Base-by-base conservation (phyloP, 2,329 filamentous ascomycete genomes). In the Colletotrichum cuscutae region DNA sequence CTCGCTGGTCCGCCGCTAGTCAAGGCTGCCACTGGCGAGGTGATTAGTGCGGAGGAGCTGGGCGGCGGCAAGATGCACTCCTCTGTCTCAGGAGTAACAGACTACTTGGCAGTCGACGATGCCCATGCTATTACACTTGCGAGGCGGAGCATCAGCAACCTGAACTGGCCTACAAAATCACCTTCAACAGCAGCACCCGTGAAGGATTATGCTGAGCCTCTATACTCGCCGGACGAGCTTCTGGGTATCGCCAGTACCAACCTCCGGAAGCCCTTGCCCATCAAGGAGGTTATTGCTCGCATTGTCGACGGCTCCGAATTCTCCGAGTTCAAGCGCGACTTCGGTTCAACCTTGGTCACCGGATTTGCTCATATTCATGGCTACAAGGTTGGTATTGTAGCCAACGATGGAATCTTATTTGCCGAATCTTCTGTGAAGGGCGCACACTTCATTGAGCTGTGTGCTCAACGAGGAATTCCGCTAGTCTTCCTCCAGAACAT, bases 401-500 rank as follows among this genome's bases (percentile, higher is more conserved):
- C 96, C 75, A 98, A 98, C 86, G 97, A 98, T 78, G 97, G 97
- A 67, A 98, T 98, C 77, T 88, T 99, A 7, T 97, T 98, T 86
- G 95, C 94, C 68, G 91, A 95, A 64, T 95, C 94, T 11, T 92
- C 95, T 9, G 88, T 98, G 74, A 99, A 99, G 84, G 97, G 95
- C 46, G 95, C 97, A 0, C 97, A 99, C 84, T 99, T 99, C 82
- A 95, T 98, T 78, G 94, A 99, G 83, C 90, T 99, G 5, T 98
- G 96, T 85, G 89, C 93, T 35, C 95, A 98, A 83, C 93, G 97
- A 69, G 91, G 94, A 66, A 94, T 98, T 69, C 96, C 97, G 1
- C 87, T 98, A 11, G 89, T 98, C 63, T 98, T 98, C 84, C 86
- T 99, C 24, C 97, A 99, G 82, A 98, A 99, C 82, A 98, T 99